These are phyloP conservation scores for Neurospora sp. DNA, from an alignment of 495 filamentous ascomycete genomes.

Conservation along the genomic window DNA sequence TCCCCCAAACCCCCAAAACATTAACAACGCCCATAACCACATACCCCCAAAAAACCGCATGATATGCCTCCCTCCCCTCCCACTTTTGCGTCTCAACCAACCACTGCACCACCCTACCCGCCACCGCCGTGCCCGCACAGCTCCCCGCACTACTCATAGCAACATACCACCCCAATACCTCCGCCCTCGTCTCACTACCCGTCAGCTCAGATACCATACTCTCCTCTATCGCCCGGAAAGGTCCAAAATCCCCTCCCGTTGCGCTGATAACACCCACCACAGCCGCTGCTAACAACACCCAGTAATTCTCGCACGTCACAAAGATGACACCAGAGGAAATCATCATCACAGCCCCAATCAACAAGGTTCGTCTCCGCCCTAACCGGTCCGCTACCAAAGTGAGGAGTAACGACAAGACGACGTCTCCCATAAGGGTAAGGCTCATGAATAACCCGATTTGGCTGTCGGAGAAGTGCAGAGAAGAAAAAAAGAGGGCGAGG, in stretches of 20 bases:
- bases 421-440: conserved; percentile 71
- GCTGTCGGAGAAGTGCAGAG: conserved; percentile 51
- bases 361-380: conserved; percentile 57
- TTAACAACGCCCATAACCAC: conserved; percentile 27
- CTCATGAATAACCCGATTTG: conserved; percentile 83
- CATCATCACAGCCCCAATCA: conserved; percentile 62
- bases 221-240: conserved; percentile 80
- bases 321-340: conserved; percentile 56
- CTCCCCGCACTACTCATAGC: conserved; percentile 30
- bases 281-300: conserved; percentile 62
- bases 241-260: conserved; percentile 66
- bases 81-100: conserved; percentile 22
- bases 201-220: conserved; percentile 67
- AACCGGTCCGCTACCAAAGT: conserved; percentile 68
- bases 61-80: conserved; percentile 27
- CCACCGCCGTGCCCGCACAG: conserved; percentile 22
- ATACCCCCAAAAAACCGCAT: conserved; percentile 30
- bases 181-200: conserved; percentile 47
- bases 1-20: conserved; percentile 15
- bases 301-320: conserved; percentile 57
- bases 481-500: conserved; percentile 42
- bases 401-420: conserved; percentile 60
- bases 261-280: conserved; percentile 79
- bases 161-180: conserved; percentile 80
- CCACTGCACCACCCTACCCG: conserved; percentile 28